phyloP scores from a whole-genome alignment of 768 basidiomycete genomes.

The Dacryopinax spathularia region DNA sequence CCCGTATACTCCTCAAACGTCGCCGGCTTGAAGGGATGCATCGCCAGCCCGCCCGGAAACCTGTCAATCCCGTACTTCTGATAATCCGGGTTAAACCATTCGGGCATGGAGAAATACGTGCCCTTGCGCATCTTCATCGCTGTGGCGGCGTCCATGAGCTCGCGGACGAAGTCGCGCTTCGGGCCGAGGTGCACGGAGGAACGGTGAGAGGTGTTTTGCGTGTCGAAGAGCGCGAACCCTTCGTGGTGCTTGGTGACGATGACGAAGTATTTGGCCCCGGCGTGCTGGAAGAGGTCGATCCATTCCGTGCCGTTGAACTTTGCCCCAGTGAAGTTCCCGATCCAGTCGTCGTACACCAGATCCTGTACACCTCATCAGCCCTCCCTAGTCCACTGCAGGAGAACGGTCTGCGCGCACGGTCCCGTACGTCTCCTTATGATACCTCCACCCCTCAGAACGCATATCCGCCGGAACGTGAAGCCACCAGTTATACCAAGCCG shows the following conservation, averaged over 20 bases:
- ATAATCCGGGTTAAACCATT: conserved; percentile 46
- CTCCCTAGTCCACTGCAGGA: too few relatives aligned
- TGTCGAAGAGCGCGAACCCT: conserved; percentile 44
- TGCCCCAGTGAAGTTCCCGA: conserved; percentile 37
- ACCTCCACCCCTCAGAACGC: conserved; percentile 32
- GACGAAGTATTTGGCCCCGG: conserved; percentile 51
- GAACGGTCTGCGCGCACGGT: conserved; percentile 16
- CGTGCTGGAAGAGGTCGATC: conserved; percentile 39
- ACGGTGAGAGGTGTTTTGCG: conserved; percentile 38
- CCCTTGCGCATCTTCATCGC: conserved; percentile 31
- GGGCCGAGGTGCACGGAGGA: conserved; percentile 38
- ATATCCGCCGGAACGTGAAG: conserved; percentile 27
- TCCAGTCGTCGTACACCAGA: conserved; percentile 45
- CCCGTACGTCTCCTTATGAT: conserved; percentile 41
- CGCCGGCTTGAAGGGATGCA: conserved; percentile 35
- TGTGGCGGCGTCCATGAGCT: conserved; percentile 37
- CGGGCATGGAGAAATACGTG: conserved; percentile 44
- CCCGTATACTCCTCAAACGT: conserved; percentile 42
- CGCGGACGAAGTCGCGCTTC: conserved; percentile 37
- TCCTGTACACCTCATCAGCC: conserved; percentile 21
- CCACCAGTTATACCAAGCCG: conserved; percentile 43
- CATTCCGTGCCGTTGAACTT: conserved; percentile 43
- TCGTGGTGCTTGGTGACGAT: conserved; percentile 52
- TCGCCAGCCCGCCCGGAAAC: conserved; percentile 44
- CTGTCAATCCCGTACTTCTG: conserved; percentile 34